Conservation (phyloP, 2,329 filamentous ascomycete genomes). For the Verticillium dahliae region DNA sequence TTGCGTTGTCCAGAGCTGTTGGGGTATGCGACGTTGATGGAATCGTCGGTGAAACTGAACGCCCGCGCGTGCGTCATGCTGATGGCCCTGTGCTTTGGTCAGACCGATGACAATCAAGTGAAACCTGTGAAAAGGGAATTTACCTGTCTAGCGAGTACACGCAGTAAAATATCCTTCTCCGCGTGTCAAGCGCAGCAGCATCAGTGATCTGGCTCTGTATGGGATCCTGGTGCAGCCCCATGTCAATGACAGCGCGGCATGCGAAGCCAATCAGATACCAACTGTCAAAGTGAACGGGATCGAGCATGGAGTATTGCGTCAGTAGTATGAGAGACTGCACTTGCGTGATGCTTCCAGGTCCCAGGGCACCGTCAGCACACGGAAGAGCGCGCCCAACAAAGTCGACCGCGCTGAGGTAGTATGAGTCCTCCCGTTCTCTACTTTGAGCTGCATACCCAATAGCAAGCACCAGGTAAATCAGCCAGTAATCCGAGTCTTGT, state of each 20-base stretch:
- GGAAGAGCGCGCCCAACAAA: constrained; percentile 61
- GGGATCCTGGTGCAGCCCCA: constrained; percentile 90
- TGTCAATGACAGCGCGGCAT: constrained; percentile 77
- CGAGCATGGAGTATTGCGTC: constrained; percentile 82
- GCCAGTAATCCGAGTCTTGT: constrained; percentile 71
- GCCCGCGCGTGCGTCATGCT: constrained; percentile 82
- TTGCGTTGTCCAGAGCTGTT: constrained; percentile 26
- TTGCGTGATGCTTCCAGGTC: constrained; percentile 76
- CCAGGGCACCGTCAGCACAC: constrained; percentile 75
- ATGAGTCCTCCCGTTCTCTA: constrained; percentile 57
- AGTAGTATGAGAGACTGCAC: constrained; percentile 84
- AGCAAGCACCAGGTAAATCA: constrained; percentile 82
- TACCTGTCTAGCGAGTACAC: constrained; percentile 85
- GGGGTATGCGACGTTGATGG: constrained; percentile 75
- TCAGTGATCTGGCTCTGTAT: constrained; percentile 62
- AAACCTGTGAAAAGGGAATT: constrained; percentile 15
- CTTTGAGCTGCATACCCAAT: constrained; percentile 73
- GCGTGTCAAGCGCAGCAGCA: constrained; percentile 64
- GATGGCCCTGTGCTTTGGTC: constrained; percentile 54
- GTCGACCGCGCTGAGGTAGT: constrained; percentile 49
- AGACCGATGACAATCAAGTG: neutral
- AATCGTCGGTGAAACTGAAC: constrained; percentile 91
- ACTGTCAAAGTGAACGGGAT: constrained; percentile 85
- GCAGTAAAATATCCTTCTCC: constrained; percentile 82
- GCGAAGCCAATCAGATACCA: constrained; percentile 94